Conservation (phyloP, 2,329 filamentous ascomycete species). For the Lachnellula hyalina region DNA sequence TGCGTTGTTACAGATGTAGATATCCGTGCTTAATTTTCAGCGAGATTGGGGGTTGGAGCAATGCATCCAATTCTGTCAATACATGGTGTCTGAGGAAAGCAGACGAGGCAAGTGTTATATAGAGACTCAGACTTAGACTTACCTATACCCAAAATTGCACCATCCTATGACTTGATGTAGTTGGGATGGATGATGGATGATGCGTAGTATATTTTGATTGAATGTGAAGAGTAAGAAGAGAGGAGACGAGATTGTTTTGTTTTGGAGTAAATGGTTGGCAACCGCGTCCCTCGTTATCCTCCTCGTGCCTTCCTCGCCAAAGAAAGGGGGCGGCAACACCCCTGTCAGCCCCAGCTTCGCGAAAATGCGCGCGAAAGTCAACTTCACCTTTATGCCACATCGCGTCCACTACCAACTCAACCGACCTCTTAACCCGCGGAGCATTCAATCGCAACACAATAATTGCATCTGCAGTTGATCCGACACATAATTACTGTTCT, state of each 20-base stretch:
- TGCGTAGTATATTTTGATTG: neutral
- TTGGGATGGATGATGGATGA: neutral
- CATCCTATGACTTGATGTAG: conserved; percentile 3
- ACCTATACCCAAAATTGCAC: conserved; percentile 17
- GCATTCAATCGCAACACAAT: neutral
- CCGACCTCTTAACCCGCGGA: neutral
- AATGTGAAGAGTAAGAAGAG: neutral
- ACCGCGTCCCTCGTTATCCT: neutral
- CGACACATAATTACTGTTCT: neutral
- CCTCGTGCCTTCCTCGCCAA: neutral
- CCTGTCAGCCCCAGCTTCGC: neutral
- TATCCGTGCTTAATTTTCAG: neutral
- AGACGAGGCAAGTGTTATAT: no score
- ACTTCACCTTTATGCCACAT: neutral
- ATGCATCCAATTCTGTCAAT: no score
- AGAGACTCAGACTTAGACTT: neutral
- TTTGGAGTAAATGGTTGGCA: neutral
- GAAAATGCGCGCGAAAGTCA: neutral
- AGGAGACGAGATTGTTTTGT: neutral
- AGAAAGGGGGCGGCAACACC: neutral
- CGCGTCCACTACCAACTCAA: neutral
- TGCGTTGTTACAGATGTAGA: neutral
- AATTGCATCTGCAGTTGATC: neutral
- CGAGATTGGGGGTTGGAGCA: neutral
- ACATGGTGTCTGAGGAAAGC: no score